These are phyloP conservation scores for Lactarius vividus DNA, from an alignment of 768 basidiomycete genomes.

Conservation along the genomic window DNA sequence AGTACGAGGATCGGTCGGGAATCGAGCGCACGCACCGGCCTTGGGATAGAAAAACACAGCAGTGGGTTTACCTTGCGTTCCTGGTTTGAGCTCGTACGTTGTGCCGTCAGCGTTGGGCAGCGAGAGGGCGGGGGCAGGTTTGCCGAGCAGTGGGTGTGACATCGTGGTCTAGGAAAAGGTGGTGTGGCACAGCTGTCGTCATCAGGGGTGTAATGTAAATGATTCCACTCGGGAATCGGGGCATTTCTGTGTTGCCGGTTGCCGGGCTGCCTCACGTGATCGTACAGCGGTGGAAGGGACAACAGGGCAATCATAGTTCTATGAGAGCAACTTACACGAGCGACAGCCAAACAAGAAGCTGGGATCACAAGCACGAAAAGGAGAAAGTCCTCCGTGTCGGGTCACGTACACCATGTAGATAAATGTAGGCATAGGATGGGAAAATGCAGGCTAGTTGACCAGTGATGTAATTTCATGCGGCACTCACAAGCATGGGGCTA, in stretches of 20 bases:
- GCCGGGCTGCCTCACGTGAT: neutral
- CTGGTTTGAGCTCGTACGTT: slow-evolving; percentile 57
- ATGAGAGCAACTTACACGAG: neutral
- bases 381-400: neutral
- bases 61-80: slow-evolving; percentile 53
- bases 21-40: slow-evolving; percentile 47
- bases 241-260: neutral
- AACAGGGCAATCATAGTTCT: too few species aligned
- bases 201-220: neutral
- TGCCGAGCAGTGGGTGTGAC: slow-evolving; percentile 52
- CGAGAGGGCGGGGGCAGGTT: slow-evolving; percentile 63
- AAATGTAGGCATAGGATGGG: neutral
- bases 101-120: slow-evolving; percentile 64
- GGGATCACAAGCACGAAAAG: neutral
- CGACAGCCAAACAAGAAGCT: neutral
- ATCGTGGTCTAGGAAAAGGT: slow-evolving; percentile 6
- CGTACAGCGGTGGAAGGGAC: neutral
- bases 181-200: neutral
- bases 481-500: neutral
- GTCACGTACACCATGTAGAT: neutral
- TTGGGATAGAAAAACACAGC: slow-evolving; percentile 80
- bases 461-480: neutral
- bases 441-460: neutral
- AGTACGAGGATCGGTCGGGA: slow-evolving; percentile 6
- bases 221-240: neutral